A percentile compares a stretch with the other conserved stretches of the same genome.
These are phyloP conservation scores for Dianthus caryophyllus DNA, from an alignment of 148 eudicot species.

Conservation along the genomic window DNA sequence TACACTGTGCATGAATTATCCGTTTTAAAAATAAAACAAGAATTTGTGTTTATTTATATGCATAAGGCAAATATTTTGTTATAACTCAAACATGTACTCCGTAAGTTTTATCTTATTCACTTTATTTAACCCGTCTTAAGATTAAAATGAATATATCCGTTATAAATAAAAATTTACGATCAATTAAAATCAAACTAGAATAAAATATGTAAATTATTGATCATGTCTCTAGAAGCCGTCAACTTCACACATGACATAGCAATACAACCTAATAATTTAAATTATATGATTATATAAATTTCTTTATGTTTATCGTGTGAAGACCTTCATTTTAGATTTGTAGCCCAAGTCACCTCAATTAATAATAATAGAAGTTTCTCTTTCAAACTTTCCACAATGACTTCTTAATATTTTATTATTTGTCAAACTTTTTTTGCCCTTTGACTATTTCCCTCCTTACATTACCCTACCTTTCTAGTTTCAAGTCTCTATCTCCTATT, in stretches of 20 bases:
- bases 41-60: no score
- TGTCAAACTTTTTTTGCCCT: neutral
- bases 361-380: constrained; percentile 1
- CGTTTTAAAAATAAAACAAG: no score
- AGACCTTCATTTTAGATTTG: neutral
- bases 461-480: neutral
- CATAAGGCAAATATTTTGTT: no score
- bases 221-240: neutral
- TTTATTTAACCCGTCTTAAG: no score
- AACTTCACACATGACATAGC: constrained; percentile 1
- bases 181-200: no score
- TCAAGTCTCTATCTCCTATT: neutral
- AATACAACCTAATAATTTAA: no score
- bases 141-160: no score
- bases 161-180: no score
- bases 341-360: neutral
- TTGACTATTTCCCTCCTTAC: neutral
- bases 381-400: neutral
- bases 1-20: no score
- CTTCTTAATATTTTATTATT: no score
- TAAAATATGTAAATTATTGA: neutral
- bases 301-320: neutral
- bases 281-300: neutral
- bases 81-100: no score
- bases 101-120: no score